Conservation (phyloP, 2,329 filamentous ascomycete species). For the Fusarium papillatum region DNA sequence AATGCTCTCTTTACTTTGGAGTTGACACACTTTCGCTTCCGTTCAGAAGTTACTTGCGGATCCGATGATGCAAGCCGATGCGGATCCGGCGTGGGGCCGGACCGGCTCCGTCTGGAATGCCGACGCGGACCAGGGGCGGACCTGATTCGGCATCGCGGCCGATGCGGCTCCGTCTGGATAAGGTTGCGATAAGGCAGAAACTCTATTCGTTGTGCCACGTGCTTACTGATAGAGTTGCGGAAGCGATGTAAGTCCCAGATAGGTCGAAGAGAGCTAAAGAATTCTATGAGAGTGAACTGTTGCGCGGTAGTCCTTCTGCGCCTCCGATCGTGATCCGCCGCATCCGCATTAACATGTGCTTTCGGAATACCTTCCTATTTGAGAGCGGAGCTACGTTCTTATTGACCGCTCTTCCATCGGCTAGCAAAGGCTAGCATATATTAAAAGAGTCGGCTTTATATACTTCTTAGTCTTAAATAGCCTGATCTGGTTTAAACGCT, state of each 20-base stretch:
- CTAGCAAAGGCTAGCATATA: background rate
- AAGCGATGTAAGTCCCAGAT: background rate
- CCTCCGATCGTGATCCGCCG: background rate
- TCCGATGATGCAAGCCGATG: background rate
- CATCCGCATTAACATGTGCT: background rate
- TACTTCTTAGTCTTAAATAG: background rate
- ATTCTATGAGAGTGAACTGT: background rate
- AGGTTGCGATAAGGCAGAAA: background rate
- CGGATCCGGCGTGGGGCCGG: background rate
- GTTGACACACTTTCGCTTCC: background rate
- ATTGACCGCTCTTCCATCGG: background rate
- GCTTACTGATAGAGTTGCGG: background rate
- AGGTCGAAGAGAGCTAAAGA: background rate
- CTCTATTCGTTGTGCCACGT: background rate
- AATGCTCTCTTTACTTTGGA: background rate
- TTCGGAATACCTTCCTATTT: background rate
- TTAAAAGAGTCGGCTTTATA: background rate
- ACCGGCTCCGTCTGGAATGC: background rate
- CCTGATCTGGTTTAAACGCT: background rate
- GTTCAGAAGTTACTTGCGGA: background rate
- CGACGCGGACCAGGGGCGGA: background rate
- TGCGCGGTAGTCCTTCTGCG: background rate
- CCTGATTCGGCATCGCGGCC: background rate
- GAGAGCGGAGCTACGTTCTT: background rate
- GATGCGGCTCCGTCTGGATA: background rate